Base-by-base conservation (phyloP, 2,329 filamentous ascomycete genomes). In the Beauveria sp. region DNA sequence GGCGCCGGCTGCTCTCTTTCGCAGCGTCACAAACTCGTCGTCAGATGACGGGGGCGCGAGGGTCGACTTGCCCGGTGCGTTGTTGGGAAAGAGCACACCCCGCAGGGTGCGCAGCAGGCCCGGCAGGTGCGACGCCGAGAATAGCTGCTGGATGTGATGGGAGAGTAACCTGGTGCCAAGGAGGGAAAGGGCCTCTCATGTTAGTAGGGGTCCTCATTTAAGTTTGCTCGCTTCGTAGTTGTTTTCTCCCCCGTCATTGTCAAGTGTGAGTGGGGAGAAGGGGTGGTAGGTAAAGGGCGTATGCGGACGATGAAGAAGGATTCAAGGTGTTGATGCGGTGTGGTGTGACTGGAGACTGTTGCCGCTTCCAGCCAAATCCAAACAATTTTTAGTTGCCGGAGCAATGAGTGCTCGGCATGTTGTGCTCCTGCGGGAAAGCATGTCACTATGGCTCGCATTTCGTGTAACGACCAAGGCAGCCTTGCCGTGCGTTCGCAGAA, bases 71-170 rank as follows among this genome's bases (percentile, higher is more conserved):
- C 86, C 88, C 64, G 88, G 86, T 68, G 84, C 80, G 74, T 96
- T 96, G 75, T 91, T 89, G 66, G 95, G 93, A 72, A 97, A 98
- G 61, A 98, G 79, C 63, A 89, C 84, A 68, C 84, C 85, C 71
- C 95, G 89, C 69, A 90, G 81, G 66, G 86, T 83, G 71, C 86
- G 84, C 68, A 93, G 82, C 66, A 90, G 74, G 71, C 80, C 79
- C 71, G 89, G 86, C 61, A 92, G 78, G 67, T 83, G 79, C 64
- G 81, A 80, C 67, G 86, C 79, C 75, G 87, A 83, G 64, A 91
- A 78, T 63, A 90, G 71, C 70, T 75, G 76, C 65, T 79, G 77
- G 65, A 86, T 79, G 67, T 78, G 75, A 72, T 86, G 75, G 58
- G 84, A 86, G 65, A 88, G 75, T 63, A 82, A 79, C 75, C 81